Conservation (phyloP, 208 protist species). For the Acanthamoeba triangularis region DNA sequence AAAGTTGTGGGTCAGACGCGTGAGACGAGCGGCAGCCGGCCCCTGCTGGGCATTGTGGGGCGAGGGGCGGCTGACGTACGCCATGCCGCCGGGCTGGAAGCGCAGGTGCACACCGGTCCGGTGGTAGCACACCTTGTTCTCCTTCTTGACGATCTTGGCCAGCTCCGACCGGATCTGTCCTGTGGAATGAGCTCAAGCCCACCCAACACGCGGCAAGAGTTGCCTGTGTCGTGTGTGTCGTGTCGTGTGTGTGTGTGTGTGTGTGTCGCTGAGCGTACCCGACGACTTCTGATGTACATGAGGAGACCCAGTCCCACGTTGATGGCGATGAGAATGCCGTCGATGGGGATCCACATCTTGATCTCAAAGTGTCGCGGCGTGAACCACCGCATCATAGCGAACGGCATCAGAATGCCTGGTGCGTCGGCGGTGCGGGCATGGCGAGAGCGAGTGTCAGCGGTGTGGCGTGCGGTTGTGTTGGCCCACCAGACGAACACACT, state of each 20-base stretch:
- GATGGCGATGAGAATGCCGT: conserved; percentile 10
- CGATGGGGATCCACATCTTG: conserved; percentile 50
- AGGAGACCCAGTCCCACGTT: not conserved
- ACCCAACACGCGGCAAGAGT: not conserved
- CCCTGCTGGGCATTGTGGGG: not conserved
- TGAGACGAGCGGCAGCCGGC: not conserved
- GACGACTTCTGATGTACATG: not conserved
- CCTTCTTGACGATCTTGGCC: conserved; percentile 2
- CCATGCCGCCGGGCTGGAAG: not conserved
- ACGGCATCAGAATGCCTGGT: not conserved
- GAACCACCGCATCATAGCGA: conserved; percentile 37
- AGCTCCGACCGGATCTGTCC: not conserved
- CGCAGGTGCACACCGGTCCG: not conserved
- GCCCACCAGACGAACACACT: not conserved
- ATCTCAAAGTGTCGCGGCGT: conserved; percentile 38
- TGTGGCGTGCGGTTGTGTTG: not conserved
- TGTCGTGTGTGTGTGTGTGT: too few species aligned
- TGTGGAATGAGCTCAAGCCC: not conserved
- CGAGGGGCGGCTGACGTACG: not conserved
- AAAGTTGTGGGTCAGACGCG: not conserved
- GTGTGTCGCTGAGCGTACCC: not conserved
- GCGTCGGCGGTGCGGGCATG: too few species aligned
- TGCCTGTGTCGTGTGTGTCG: not conserved
- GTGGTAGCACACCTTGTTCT: conserved; percentile 36
- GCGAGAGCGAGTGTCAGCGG: not conserved